phyloP scores from a whole-genome alignment of 1,284 basidiomycete genomes.

The Ustilago bromivora region DNA sequence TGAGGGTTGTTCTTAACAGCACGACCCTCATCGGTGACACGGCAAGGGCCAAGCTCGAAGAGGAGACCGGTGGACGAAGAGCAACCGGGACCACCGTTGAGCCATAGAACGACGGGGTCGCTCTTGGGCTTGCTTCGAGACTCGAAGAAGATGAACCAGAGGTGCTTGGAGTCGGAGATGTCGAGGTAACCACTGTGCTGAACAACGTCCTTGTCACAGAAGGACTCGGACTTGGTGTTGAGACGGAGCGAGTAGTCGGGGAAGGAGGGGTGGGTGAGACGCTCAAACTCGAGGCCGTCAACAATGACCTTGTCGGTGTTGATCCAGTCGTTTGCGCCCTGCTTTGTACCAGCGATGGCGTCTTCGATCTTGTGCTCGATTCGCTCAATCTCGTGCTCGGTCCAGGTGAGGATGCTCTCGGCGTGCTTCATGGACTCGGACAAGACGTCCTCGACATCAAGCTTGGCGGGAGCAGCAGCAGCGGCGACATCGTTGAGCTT shows the following conservation, averaged over 20 bases:
- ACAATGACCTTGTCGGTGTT: slow-evolving; percentile 71
- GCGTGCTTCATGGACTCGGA: slow-evolving; percentile 64
- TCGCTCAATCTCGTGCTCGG: slow-evolving; percentile 66
- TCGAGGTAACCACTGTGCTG: slow-evolving; percentile 88
- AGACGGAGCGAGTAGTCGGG: slow-evolving; percentile 79
- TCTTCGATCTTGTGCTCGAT: slow-evolving; percentile 51
- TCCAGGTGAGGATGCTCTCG: slow-evolving; percentile 58
- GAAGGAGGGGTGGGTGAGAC: slow-evolving; percentile 80
- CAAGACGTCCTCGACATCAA: slow-evolving; percentile 71
- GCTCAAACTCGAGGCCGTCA: slow-evolving; percentile 72
- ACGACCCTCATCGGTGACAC: slow-evolving; percentile 77
- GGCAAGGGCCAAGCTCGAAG: slow-evolving; percentile 89
- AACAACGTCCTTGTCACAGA: slow-evolving; percentile 85
- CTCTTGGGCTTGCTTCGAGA: slow-evolving; percentile 78
- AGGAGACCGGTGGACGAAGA: slow-evolving; percentile 73
- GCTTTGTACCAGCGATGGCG: slow-evolving; percentile 35
- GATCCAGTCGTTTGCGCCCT: slow-evolving; percentile 50
- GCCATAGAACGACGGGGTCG: slow-evolving; percentile 87
- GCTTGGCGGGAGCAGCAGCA: slow-evolving; percentile 68
- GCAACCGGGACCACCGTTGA: slow-evolving; percentile 82
- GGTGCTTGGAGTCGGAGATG: slow-evolving; percentile 83
- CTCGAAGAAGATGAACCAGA: slow-evolving; percentile 92
- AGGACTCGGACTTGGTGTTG: slow-evolving; percentile 39
- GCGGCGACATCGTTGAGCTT: slow-evolving; percentile 30
- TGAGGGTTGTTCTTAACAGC: slow-evolving; percentile 80